Evolutionary conservation across 1,284 basidiomycete species (phyloP), one percentile per base, ranked within the genome.

Genomic region (Mycocalia duriaeana): DNA sequence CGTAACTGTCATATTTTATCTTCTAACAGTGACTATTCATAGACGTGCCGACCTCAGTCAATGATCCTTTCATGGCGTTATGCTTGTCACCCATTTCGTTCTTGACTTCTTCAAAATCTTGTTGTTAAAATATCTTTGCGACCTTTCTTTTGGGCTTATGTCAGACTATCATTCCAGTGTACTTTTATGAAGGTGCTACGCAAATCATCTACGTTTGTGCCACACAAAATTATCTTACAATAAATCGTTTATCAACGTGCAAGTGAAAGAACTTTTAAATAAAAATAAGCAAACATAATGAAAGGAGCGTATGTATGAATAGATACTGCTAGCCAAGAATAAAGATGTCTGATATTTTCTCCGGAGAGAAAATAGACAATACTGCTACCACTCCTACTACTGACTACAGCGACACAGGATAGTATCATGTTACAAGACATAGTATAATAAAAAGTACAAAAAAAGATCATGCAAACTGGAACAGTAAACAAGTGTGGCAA

Each of bases 391-490:
- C 8, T 8, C 8, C 28, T 31, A n/a, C 8, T 31, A 8, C 28
- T 31, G 8, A n/a, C 28, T 31, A n/a, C n/a, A 31, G 8, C 28
- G n/a, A 31, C 8, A n/a, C 28, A 31, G 28, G 38, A 47, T 46
- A 46, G 48, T 44, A 11, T 38, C 36, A 18, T 8, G 36, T 38
- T 38, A 38, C 36, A 31, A 31, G 28, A 19, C 19, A 38, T 38
- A 11, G 9, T 38, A 18, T 38, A 38, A 18, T 38, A 38, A 13
- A 19, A 18, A 13, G 36, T 38, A 38, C 36, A 38, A 38, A 38
- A 38, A 18, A 18, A 36, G 37, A n/a, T 31, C 39, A 50, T n/a
- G 5, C 43, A 18, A 38, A 23, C 37, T 43, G 25, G 20, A 23
- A 44, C 28, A 20, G 36, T 23, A 37, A 26, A 19, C 38, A 49